phyloP scores from a whole-genome alignment of 2,329 filamentous ascomycete species.

The Ceratocystis diversiconidia region DNA sequence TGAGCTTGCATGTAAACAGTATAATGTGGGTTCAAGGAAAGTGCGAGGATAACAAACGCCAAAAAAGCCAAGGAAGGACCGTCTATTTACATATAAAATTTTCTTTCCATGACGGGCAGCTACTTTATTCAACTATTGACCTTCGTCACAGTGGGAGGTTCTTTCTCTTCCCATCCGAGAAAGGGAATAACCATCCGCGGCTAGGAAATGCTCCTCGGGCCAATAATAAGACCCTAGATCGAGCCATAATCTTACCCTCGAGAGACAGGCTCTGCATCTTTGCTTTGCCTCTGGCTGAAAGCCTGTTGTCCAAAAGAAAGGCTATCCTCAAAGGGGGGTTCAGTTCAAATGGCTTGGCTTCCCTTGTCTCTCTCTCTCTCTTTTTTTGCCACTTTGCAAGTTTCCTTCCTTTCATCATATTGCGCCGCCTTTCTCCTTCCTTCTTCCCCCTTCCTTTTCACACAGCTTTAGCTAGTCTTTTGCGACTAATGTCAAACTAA shows the following conservation, averaged over 20 bases:
- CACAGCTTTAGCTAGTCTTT: neutral
- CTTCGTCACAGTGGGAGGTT: neutral
- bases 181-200: neutral
- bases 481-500: too few relatives aligned
- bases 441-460: neutral
- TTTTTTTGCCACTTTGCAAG: neutral
- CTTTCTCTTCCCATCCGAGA: neutral
- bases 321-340: neutral
- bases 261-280: neutral
- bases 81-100: neutral
- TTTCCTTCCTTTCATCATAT: neutral
- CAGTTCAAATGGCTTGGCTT: neutral
- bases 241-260: neutral
- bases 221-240: conserved; percentile 4
- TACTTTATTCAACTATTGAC: neutral
- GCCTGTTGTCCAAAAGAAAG: neutral
- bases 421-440: neutral
- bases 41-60: neutral
- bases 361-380: neutral
- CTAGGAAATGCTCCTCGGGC: neutral
- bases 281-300: neutral
- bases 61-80: neutral
- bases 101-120: neutral
- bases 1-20: neutral
- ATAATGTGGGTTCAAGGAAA: neutral